Evolutionary conservation across 148 eudicot genomes (phyloP), one percentile per base, ranked within the genome.

Genomic region (Chenopodium suecicum): DNA sequence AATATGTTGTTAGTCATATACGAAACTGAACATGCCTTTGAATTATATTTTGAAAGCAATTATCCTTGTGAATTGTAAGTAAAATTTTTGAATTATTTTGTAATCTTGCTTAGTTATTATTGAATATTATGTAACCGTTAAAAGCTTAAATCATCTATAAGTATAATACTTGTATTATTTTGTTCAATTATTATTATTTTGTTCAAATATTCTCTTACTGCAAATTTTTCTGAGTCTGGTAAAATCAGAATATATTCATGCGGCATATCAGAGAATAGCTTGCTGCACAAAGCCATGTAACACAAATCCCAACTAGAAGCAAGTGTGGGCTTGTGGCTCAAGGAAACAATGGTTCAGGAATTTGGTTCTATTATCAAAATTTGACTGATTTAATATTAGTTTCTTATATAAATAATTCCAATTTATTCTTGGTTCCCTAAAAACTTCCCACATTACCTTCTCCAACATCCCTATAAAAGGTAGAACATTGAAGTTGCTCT

Each of bases 1-100:
- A 41, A 32, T 79, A 52, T 37, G 20, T 20, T 17, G 12, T 37
- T 32, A 54, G 27, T 69, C 52, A 11, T 58, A 27, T 48, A 73
- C 44, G 41, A 77, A 70, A 32, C 46, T 31, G 32, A 32, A 78
- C 16, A 78, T 25, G 46, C 20, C 41, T 68, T 50, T 64, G 3
- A 27, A 60, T 50, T 41, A 41, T 48, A 31, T 10, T 44, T 65
- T 60, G 58, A 41, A 12, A 23, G 63, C 81, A 72, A 7, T 14
- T 72, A 71, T 72, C 37, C 66, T 78, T 13, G n/a, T 16, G 1
- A 44, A 41, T 27, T 78, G 81, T 62, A 78, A 74, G 73, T 74
- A 73, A 27, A 31, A 5, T 47, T n/a, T 73, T 12, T 19, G 11
- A 72, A 74, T 6, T 27, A 27, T 74, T 46, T 46, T 73, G 77